Percentiles rank a stretch among this genome's conserved stretches.
phyloP scores from a whole-genome alignment of 2,329 filamentous ascomycete species.

The Sporothrix inflata region DNA sequence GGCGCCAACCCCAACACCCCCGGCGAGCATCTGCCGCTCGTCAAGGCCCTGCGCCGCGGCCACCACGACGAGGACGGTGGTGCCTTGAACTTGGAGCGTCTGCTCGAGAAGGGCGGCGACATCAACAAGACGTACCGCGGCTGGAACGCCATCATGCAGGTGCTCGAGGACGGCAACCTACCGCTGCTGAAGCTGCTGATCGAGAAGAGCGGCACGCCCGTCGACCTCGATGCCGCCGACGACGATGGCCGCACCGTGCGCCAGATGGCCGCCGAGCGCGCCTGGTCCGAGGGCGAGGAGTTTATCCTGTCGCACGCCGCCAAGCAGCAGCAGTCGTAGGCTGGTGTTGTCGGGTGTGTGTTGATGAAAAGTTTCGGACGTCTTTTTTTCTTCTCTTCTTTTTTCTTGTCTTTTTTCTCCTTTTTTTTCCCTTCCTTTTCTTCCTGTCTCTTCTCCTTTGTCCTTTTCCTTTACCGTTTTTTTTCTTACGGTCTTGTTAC shows the following conservation, averaged over 20 bases:
- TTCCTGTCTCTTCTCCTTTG: neutral
- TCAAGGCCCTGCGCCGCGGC: conserved; percentile 67
- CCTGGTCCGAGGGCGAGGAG: conserved; percentile 60
- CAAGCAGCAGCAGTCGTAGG: neutral
- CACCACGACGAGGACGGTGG: conserved; percentile 60
- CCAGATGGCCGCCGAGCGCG: conserved; percentile 61
- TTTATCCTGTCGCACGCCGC: conserved; percentile 44
- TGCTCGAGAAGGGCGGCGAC: conserved; percentile 66
- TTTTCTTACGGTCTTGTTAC: conserved; percentile 9
- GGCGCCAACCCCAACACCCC: conserved; percentile 45
- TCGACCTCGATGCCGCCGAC: conserved; percentile 37
- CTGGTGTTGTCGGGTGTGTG: neutral
- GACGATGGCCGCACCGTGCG: conserved; percentile 46
- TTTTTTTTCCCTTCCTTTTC: neutral
- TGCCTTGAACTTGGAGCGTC: conserved; percentile 54
- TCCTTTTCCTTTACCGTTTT: neutral
- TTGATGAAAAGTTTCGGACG: conserved; percentile 2
- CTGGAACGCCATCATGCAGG: conserved; percentile 68
- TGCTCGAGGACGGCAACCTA: conserved; percentile 65
- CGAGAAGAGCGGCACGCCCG: conserved; percentile 36
- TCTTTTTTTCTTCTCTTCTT: neutral
- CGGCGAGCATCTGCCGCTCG: conserved; percentile 71
- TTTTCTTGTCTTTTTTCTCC: neutral
- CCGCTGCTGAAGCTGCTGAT: conserved; percentile 57
- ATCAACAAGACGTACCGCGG: conserved; percentile 69